Conservation (phyloP, 2,329 filamentous ascomycete species). For the Colletotrichum limetticola region DNA sequence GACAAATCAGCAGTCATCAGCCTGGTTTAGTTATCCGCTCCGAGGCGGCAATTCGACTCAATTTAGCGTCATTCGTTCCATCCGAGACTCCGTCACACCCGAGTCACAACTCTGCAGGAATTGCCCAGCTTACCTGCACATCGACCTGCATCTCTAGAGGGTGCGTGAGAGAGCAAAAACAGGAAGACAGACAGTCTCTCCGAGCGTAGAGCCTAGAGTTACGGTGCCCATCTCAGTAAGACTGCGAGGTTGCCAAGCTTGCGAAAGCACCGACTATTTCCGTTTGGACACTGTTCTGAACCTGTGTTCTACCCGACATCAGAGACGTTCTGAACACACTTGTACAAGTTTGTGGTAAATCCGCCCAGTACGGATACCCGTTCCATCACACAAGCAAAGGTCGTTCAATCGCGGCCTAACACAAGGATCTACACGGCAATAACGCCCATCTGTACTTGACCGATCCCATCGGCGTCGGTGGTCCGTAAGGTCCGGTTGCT, state of each 20-base stretch:
- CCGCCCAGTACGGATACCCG: background rate
- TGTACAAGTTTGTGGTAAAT: background rate
- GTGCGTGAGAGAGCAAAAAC: background rate
- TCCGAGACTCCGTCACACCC: background rate
- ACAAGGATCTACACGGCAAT: background rate
- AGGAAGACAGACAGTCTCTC: background rate
- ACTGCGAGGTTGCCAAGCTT: background rate
- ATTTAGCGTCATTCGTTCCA: slow-evolving; percentile 28
- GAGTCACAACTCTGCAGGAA: background rate
- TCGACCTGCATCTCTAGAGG: background rate
- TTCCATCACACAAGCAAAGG: background rate
- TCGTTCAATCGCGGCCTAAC: background rate
- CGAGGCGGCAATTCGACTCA: slow-evolving; percentile 6
- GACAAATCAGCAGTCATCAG: background rate
- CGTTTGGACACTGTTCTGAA: slow-evolving; percentile 4
- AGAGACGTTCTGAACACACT: background rate
- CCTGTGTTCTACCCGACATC: background rate
- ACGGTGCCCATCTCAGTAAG: background rate
- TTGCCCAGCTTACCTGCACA: background rate
- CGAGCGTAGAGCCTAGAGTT: background rate
- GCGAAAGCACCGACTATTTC: slow-evolving; percentile 14
- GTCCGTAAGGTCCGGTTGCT: slow-evolving; percentile 13
- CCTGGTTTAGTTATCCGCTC: slow-evolving; percentile 12
- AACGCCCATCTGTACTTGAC: background rate
- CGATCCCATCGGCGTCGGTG: background rate